Evolutionary conservation across 352 stramenopile genomes (phyloP), one percentile per base, ranked within the genome.

Genomic region (Thraustochytrium sp.): DNA sequence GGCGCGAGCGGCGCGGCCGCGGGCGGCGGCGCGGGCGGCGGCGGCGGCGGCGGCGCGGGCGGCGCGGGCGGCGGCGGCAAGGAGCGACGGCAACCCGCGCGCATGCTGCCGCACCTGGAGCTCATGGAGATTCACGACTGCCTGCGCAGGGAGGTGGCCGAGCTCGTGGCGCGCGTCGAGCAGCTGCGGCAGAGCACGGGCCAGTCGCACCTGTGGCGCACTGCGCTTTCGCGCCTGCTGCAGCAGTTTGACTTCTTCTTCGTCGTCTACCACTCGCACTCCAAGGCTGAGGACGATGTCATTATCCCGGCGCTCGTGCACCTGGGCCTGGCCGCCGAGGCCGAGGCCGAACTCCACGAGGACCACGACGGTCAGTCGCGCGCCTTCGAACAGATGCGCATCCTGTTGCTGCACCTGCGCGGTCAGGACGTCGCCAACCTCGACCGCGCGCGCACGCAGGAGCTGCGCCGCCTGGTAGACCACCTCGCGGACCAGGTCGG

Each of bases 191-290:
- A 23, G 5, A 53, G 36, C n/a, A 29, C 36, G 21, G 63, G 63
- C 9, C 26, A 26, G 0, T n/a, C 36, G n/a, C 23, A 75, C 29
- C 63, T 38, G 9, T 75, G 63, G 63, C 18, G 29, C n/a, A 11
- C 8, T 36, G 72, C 49, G 26, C 55, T 82, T 3, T 11, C 9
- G 0, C 36, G 38, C 1, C 61, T 84, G 61, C 55, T 84, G n/a
- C 34, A 56, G 61, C 75, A 84, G 29, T 84, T 84, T 73, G 75
- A 84, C 75, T 84, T 84, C 61, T 84, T 84, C 61, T 84, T 83
- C 44, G 75, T 84, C 29, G 61, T 84, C 5, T 84, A 76, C 34
- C 55, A 84, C 75, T 84, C 75, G 38, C 75, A 84, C 61, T 84
- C 75, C 13, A 83, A 83, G 23, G 75, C 75, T 18, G 75, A 84